These are phyloP conservation scores for Pseudogymnoascus sp. DNA, from an alignment of 2,329 filamentous ascomycete species.

Conservation along the genomic window DNA sequence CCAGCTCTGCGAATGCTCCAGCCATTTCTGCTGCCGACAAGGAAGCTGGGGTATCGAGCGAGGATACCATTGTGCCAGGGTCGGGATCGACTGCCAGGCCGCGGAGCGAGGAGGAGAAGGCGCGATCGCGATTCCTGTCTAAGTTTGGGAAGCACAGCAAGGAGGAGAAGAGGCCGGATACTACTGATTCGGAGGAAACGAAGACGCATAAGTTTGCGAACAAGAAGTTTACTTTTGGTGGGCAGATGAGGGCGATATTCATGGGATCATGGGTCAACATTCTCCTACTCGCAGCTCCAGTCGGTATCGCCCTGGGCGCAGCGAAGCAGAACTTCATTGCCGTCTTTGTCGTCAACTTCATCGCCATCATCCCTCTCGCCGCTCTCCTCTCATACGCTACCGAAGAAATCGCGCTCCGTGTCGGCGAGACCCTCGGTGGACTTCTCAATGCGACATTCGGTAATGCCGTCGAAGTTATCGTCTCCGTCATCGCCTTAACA, in stretches of 20 bases:
- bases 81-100: background rate
- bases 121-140: constrained; percentile 17
- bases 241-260: constrained; percentile 66
- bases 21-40: background rate
- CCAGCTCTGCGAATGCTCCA: background rate
- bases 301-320: constrained; percentile 67
- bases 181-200: constrained; percentile 11
- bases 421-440: constrained; percentile 80
- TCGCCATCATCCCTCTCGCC: constrained; percentile 85
- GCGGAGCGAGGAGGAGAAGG: constrained; percentile 18
- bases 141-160: constrained; percentile 18
- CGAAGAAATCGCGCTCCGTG: constrained; percentile 76
- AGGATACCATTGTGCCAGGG: background rate
- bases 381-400: constrained; percentile 82
- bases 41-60: background rate
- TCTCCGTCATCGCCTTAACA: constrained; percentile 74
- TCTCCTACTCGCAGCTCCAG: constrained; percentile 68
- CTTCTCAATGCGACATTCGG: constrained; percentile 86
- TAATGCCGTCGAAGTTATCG: constrained; percentile 84
- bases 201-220: constrained; percentile 36
- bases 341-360: constrained; percentile 84
- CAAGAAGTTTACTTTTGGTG: constrained; percentile 47
- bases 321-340: constrained; percentile 47
- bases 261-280: constrained; percentile 84
- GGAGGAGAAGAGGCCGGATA: background rate